phyloP scores from a whole-genome alignment of 2,329 filamentous ascomycete species.

The Colletotrichum melonis region DNA sequence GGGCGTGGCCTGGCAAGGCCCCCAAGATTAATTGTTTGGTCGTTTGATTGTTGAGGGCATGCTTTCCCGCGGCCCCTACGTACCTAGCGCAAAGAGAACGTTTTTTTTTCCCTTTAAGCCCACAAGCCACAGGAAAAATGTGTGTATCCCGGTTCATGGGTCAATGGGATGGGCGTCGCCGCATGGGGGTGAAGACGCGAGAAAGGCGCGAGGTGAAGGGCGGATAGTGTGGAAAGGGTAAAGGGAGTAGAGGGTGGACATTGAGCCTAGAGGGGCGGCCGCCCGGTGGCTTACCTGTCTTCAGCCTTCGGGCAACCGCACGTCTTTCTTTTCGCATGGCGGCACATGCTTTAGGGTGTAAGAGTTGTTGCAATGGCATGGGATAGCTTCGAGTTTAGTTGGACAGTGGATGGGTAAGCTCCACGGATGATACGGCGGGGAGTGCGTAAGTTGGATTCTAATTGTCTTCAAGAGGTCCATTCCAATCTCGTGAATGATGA shows the following conservation, averaged over 20 bases:
- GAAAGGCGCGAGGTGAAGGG: slow-evolving; percentile 7
- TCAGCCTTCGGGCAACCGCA: slow-evolving; percentile 19
- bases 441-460: slow-evolving; percentile 7
- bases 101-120: background rate
- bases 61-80: background rate
- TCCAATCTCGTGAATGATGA: background rate
- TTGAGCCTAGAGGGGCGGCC: slow-evolving; percentile 19
- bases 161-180: slow-evolving; percentile 20
- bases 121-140: background rate
- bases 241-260: background rate
- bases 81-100: slow-evolving; percentile 11
- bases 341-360: slow-evolving; percentile 11
- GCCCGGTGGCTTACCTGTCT: slow-evolving; percentile 28
- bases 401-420: background rate
- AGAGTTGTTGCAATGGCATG: slow-evolving; percentile 6
- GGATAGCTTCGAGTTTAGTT: slow-evolving; percentile 4
- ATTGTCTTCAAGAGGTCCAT: background rate
- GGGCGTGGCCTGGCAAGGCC: background rate
- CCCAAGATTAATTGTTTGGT: slow-evolving; percentile 3
- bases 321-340: background rate
- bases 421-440: background rate
- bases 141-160: slow-evolving; percentile 22
- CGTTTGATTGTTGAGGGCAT: slow-evolving; percentile 12
- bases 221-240: background rate
- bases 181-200: slow-evolving; percentile 32